A percentile compares a stretch with the other conserved stretches of the same genome.
phyloP scores from a whole-genome alignment of 2,329 filamentous ascomycete species.

The Zymoseptoria ardabiliae region DNA sequence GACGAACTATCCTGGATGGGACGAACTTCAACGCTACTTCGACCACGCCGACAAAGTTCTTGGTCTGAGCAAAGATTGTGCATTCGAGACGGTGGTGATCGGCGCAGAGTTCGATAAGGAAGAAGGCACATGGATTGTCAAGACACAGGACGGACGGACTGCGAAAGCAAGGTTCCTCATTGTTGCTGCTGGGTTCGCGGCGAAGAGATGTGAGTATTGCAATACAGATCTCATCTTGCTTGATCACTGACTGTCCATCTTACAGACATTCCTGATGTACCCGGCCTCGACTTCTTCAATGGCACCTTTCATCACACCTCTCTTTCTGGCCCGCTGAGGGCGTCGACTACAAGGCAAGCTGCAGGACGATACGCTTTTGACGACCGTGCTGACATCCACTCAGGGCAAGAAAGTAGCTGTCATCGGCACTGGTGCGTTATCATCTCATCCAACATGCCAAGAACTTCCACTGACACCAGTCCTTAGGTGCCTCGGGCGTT shows the following conservation, averaged over 20 bases:
- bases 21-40: constrained; percentile 52
- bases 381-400: constrained; percentile 16
- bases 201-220: constrained; percentile 40
- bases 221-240: not conserved
- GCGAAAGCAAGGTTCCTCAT: constrained; percentile 47
- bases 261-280: constrained; percentile 50
- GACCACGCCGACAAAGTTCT: constrained; percentile 51
- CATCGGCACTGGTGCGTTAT: constrained; percentile 46
- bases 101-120: constrained; percentile 46
- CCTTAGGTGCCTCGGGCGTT: constrained; percentile 52
- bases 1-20: constrained; percentile 27
- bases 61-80: constrained; percentile 49
- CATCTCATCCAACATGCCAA: not conserved
- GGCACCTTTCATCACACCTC: constrained; percentile 44
- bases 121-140: constrained; percentile 44
- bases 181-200: constrained; percentile 50
- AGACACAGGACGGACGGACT: constrained; percentile 45
- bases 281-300: constrained; percentile 53
- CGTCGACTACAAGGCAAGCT: constrained; percentile 39
- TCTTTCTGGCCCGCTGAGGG: constrained; percentile 37
- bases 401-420: constrained; percentile 52
- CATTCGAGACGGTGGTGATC: constrained; percentile 50
- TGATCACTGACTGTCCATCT: not conserved
- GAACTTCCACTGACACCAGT: not conserved
- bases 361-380: not conserved